phyloP scores from a whole-genome alignment of 352 stramenopile genomes.

The Pythium sp. region DNA sequence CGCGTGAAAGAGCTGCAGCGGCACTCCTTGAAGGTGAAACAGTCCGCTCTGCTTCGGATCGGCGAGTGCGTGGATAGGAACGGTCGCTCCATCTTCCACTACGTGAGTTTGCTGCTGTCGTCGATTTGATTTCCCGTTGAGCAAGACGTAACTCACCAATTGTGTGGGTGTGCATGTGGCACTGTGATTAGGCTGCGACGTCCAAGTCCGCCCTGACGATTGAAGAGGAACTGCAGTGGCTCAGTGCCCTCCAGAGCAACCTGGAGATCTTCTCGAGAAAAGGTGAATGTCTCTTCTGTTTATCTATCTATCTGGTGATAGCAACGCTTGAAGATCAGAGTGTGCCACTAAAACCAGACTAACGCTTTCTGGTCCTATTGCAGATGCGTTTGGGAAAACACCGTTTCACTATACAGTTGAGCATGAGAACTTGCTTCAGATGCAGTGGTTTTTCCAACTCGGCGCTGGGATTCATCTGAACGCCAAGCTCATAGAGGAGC shows the following conservation, averaged over 20 bases:
- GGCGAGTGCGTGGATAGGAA: constrained; percentile 34
- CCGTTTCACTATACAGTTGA: constrained; percentile 53
- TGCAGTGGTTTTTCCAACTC: constrained; percentile 39
- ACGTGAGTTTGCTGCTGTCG: constrained; percentile 31
- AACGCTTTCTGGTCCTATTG: neutral
- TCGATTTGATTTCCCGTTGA: neutral
- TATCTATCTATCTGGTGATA: neutral
- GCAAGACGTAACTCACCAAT: neutral
- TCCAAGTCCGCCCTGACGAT: constrained; percentile 15
- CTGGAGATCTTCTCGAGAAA: constrained; percentile 21
- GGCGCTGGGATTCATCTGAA: constrained; percentile 21
- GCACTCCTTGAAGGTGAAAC: constrained; percentile 21
- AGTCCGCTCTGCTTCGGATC: constrained; percentile 30
- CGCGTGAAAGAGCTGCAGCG: constrained; percentile 40
- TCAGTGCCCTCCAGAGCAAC: constrained; percentile 25
- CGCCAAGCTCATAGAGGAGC: constrained; percentile 28
- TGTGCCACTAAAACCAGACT: neutral
- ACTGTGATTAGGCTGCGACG: constrained; percentile 13
- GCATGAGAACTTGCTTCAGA: constrained; percentile 29
- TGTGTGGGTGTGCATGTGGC: neutral
- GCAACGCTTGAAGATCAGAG: neutral
- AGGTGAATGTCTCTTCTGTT: constrained; percentile 21
- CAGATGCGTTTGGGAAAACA: constrained; percentile 42
- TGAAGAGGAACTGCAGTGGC: constrained; percentile 23
- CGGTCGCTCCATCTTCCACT: constrained; percentile 51